phyloP scores from a whole-genome alignment of 2,329 filamentous ascomycete species.

The Colletotrichum horii region DNA sequence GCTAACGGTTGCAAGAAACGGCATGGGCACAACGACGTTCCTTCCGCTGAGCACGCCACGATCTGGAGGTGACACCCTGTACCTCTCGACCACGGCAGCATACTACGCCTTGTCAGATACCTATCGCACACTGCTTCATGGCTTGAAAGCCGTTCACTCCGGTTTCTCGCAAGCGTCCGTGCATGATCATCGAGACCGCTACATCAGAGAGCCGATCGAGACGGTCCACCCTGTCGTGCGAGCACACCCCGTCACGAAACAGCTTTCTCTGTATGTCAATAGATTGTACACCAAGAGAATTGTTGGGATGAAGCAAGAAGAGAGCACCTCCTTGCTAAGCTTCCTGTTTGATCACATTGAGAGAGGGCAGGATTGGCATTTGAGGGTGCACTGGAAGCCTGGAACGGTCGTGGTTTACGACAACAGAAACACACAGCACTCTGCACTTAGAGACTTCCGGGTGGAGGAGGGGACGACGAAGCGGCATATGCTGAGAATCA shows the following conservation, averaged over 20 bases:
- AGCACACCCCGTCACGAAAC: not conserved
- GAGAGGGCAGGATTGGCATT: not conserved
- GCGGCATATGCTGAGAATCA: not conserved
- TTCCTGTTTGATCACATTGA: constrained; percentile 4
- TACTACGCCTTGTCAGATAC: not conserved
- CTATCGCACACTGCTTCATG: not conserved
- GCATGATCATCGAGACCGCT: not conserved
- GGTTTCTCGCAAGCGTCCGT: not conserved
- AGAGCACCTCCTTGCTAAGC: not conserved
- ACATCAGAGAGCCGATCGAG: not conserved
- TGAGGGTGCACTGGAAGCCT: not conserved
- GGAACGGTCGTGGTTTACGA: not conserved
- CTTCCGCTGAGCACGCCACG: not conserved
- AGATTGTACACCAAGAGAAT: not conserved
- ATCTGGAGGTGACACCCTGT: not conserved
- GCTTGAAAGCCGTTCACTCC: not conserved
- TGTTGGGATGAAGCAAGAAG: not conserved
- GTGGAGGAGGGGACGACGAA: not conserved
- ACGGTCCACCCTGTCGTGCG: not conserved
- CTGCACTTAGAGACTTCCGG: not conserved
- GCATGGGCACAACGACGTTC: not conserved
- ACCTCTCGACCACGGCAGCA: not conserved
- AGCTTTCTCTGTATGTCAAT: not conserved
- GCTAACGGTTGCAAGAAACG: not conserved
- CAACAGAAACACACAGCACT: not conserved